These are phyloP conservation scores for Macadamia tetraphylla DNA, from an alignment of 164 flowering plant genomes.

Conservation along the genomic window DNA sequence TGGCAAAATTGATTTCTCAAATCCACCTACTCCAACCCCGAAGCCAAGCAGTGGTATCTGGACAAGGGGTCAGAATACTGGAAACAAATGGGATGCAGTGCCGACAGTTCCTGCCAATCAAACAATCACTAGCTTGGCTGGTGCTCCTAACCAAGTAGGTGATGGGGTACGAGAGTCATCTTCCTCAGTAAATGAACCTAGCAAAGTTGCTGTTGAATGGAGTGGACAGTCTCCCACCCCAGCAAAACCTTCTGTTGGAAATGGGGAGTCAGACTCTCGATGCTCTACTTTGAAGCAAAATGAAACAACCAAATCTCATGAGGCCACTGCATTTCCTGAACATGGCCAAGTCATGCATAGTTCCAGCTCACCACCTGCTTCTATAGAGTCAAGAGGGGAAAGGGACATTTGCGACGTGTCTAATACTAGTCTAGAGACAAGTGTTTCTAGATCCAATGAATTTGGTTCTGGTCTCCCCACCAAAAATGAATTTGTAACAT, in stretches of 20 bases:
- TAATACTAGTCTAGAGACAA: constrained; percentile 7
- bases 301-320: constrained; percentile 19
- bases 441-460: constrained; percentile 3
- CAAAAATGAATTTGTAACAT: not conserved
- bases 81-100: constrained; percentile 24
- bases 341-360: constrained; percentile 9
- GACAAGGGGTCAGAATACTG: constrained; percentile 26
- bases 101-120: constrained; percentile 25
- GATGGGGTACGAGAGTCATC: constrained; percentile 18
- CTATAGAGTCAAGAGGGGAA: not conserved
- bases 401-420: constrained; percentile 5
- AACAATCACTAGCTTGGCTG: constrained; percentile 37
- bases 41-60: constrained; percentile 16
- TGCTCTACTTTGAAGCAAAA: constrained; percentile 29
- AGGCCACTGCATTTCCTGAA: constrained; percentile 16
- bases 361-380: constrained; percentile 8
- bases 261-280: constrained; percentile 24
- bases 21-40: constrained; percentile 32
- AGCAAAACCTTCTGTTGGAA: constrained; percentile 29
- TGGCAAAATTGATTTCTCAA: constrained; percentile 10
- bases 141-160: constrained; percentile 31
- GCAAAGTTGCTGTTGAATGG: constrained; percentile 35
- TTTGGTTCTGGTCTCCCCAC: not conserved
- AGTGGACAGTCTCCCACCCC: constrained; percentile 35
- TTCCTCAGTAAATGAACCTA: constrained; percentile 6